phyloP scores from a whole-genome alignment of 2,329 filamentous ascomycete genomes.

The Venturia pyrina region DNA sequence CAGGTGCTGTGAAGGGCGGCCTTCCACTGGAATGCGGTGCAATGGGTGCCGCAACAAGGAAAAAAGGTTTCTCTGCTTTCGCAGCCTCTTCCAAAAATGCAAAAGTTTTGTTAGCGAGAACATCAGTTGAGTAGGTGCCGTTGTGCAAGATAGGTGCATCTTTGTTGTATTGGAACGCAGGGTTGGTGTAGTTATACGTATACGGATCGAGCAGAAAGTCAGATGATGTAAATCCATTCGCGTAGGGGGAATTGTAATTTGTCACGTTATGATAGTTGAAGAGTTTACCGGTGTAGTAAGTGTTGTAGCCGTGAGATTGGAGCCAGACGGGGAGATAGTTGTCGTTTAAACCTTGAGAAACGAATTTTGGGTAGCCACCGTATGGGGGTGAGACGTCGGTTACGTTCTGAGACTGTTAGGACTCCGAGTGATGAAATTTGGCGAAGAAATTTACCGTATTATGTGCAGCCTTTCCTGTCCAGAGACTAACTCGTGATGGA shows the following conservation, averaged over 20 bases:
- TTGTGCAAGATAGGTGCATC: conserved; percentile 45
- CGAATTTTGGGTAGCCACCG: conserved; percentile 56
- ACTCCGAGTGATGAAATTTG: too few relatives aligned
- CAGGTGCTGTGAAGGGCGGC: conserved; percentile 33
- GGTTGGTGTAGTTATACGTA: conserved; percentile 59
- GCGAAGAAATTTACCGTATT: conserved; percentile 38
- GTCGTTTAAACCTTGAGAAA: conserved; percentile 53
- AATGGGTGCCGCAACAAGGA: conserved; percentile 55
- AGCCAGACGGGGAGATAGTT: conserved; percentile 62
- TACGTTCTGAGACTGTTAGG: conserved; percentile 52
- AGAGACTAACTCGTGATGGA: conserved; percentile 54
- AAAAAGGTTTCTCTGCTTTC: conserved; percentile 49
- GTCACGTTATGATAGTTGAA: conserved; percentile 41
- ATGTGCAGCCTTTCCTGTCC: conserved; percentile 57
- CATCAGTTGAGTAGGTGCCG: conserved; percentile 47
- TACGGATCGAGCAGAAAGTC: conserved; percentile 51
- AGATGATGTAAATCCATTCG: conserved; percentile 26
- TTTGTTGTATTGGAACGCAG: conserved; percentile 51
- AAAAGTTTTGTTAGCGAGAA: conserved; percentile 49
- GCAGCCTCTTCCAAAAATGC: conserved; percentile 54
- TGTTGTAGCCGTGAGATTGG: conserved; percentile 57
- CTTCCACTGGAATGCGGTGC: conserved; percentile 44
- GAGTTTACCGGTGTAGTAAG: conserved; percentile 59
- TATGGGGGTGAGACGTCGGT: conserved; percentile 48
- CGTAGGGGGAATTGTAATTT: conserved; percentile 36